Conservation (phyloP, 2,329 filamentous ascomycete genomes). For the Paecilomyces dactylethromorphus region DNA sequence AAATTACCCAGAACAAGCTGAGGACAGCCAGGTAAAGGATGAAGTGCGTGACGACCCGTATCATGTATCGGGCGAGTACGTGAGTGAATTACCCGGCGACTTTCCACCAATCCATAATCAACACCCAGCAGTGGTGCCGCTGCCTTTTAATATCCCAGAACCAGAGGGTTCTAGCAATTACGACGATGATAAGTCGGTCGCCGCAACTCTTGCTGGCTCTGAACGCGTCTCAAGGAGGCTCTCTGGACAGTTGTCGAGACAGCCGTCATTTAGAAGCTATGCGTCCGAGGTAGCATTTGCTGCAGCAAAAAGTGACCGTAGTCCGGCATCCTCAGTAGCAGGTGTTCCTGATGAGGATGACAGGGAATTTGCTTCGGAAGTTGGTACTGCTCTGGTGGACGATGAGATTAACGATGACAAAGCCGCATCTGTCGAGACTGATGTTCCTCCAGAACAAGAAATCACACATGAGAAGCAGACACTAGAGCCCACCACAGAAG, state of each 20-base stretch:
- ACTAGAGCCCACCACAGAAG: not conserved
- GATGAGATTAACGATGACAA: not conserved
- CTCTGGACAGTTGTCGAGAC: constrained; percentile 25
- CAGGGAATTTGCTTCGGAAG: constrained; percentile 9
- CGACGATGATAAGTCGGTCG: constrained; percentile 55
- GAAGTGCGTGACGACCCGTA: constrained; percentile 8
- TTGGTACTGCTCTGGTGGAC: not conserved
- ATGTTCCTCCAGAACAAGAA: not conserved
- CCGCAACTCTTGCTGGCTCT: constrained; percentile 51
- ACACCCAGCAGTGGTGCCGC: constrained; percentile 5
- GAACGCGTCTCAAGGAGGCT: constrained; percentile 21
- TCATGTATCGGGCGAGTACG: not conserved
- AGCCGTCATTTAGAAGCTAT: constrained; percentile 18
- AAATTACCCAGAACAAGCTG: not conserved
- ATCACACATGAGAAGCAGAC: not conserved
- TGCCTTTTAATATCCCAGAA: constrained; percentile 14
- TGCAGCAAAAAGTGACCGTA: constrained; percentile 7
- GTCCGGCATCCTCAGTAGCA: constrained; percentile 15
- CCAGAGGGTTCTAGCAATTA: constrained; percentile 27
- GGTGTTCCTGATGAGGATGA: constrained; percentile 18
- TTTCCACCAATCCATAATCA: not conserved
- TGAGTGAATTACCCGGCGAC: not conserved
- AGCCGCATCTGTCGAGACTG: not conserved
- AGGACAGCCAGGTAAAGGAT: too few relatives aligned
- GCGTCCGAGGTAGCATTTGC: constrained; percentile 32